A percentile compares a stretch with the other conserved stretches of the same genome.
These are phyloP conservation scores for Fusarium sp. DNA, from an alignment of 2,329 filamentous ascomycete genomes.

Conservation along the genomic window DNA sequence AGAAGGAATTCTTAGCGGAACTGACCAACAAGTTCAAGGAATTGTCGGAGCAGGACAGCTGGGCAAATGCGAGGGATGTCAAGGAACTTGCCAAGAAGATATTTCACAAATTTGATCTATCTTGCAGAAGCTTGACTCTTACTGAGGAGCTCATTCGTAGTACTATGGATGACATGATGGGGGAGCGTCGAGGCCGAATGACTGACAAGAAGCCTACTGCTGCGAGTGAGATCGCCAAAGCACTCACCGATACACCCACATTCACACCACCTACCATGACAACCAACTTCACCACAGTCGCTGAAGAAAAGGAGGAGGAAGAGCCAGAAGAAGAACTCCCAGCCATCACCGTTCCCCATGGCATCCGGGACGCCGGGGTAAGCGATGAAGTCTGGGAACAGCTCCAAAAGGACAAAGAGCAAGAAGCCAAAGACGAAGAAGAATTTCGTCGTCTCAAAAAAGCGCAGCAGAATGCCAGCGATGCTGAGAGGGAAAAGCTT, in stretches of 20 bases:
- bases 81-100: slow-evolving; percentile 61
- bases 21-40: slow-evolving; percentile 47
- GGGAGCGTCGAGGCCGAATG: slow-evolving; percentile 18
- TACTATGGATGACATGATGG: slow-evolving; percentile 39
- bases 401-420: slow-evolving; percentile 60
- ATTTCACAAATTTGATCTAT: slow-evolving; percentile 49
- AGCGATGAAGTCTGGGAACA: slow-evolving; percentile 69
- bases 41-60: slow-evolving; percentile 57
- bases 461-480: slow-evolving; percentile 40
- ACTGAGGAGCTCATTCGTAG: slow-evolving; percentile 17
- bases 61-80: slow-evolving; percentile 73
- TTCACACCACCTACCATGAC: neutral
- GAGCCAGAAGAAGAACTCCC: neutral
- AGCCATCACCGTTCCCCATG: neutral
- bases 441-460: slow-evolving; percentile 49
- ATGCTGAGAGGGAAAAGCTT: slow-evolving; percentile 49
- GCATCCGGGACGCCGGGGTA: slow-evolving; percentile 64
- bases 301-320: neutral
- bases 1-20: neutral
- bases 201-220: slow-evolving; percentile 8
- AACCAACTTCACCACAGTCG: neutral
- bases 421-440: slow-evolving; percentile 49
- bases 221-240: accelerated
- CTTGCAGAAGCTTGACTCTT: slow-evolving; percentile 13
- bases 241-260: accelerated